A percentile compares a stretch with the other conserved stretches of the same genome.
These are phyloP conservation scores for Atalantia buxifolia DNA, from an alignment of 345 rosid species.

Conservation along the genomic window DNA sequence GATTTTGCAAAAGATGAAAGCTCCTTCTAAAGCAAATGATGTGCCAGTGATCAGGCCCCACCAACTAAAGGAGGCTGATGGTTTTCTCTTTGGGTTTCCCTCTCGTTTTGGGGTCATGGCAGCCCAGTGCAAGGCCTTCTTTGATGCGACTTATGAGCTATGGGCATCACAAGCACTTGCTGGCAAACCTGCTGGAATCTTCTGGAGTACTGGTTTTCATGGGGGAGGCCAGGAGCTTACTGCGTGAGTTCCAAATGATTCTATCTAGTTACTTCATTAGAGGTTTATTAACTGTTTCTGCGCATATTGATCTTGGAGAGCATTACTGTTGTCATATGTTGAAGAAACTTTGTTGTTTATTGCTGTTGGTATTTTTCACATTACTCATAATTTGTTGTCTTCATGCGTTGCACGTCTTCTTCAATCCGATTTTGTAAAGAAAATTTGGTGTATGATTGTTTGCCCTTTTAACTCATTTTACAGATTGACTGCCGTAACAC, in stretches of 20 bases:
- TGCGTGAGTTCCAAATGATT: conserved; percentile 53
- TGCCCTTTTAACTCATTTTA: neutral
- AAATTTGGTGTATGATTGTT: neutral
- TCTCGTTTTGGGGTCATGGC: conserved; percentile 97
- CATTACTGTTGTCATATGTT: neutral
- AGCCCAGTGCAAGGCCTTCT: conserved; percentile 83
- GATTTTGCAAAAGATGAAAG: conserved; percentile 77
- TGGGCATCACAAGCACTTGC: conserved; percentile 85
- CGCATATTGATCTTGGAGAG: neutral
- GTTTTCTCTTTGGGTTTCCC: conserved; percentile 90
- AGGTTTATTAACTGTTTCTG: neutral
- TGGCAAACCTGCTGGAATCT: conserved; percentile 95
- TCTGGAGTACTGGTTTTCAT: conserved; percentile 96
- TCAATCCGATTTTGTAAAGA: neutral
- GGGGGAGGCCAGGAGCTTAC: conserved; percentile 98
- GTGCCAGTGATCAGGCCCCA: conserved; percentile 72
- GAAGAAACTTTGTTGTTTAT: neutral
- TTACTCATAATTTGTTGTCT: neutral
- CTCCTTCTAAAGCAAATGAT: conserved; percentile 65
- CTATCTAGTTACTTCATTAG: neutral
- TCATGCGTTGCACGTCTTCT: neutral
- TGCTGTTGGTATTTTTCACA: neutral
- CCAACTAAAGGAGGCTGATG: conserved; percentile 84
- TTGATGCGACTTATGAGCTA: conserved; percentile 66
- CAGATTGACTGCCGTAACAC: conserved; percentile 85